phyloP scores from a whole-genome alignment of 1,139 yeast genomes.

The Wickerhamomyces sp. region DNA sequence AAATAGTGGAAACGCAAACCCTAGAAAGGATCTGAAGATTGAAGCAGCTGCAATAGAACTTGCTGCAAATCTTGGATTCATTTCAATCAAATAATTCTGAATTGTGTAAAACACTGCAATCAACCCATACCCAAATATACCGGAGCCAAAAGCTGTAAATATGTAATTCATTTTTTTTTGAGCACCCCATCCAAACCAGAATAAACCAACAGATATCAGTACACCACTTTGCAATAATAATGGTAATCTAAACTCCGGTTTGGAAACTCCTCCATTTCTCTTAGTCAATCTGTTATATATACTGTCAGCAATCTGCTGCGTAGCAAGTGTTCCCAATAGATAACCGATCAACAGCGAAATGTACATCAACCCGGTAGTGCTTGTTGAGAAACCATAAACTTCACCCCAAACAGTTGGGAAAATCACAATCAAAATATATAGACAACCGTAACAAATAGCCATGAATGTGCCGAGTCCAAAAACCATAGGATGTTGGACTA shows the following conservation, averaged over 20 bases:
- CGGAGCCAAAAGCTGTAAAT: conserved; percentile 53
- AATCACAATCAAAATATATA: conserved; percentile 56
- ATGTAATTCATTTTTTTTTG: conserved; percentile 47
- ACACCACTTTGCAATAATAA: conserved; percentile 41
- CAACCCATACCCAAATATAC: conserved; percentile 48
- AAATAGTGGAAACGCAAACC: conserved; percentile 52
- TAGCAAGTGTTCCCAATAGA: conserved; percentile 38
- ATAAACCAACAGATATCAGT: conserved; percentile 46
- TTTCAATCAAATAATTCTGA: conserved; percentile 58
- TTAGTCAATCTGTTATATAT: conserved; percentile 33
- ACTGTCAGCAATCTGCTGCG: conserved; percentile 40
- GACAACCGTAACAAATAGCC: conserved; percentile 63
- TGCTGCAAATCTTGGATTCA: conserved; percentile 62
- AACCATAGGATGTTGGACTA: conserved; percentile 58
- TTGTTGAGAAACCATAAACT: conserved; percentile 42
- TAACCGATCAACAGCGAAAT: conserved; percentile 52
- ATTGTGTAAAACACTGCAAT: conserved; percentile 55
- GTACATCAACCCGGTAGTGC: conserved; percentile 56
- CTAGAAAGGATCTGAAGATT: conserved; percentile 53
- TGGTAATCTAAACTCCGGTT: conserved; percentile 54
- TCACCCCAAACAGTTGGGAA: conserved; percentile 50
- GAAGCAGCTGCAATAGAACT: conserved; percentile 60
- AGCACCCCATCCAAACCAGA: conserved; percentile 67
- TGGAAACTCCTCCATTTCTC: conserved; percentile 46
- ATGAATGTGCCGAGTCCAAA: conserved; percentile 55